Percentiles rank a stretch among this genome's conserved stretches.
Conservation (phyloP, 257 asterid species). For the Penstemon eatonii region DNA sequence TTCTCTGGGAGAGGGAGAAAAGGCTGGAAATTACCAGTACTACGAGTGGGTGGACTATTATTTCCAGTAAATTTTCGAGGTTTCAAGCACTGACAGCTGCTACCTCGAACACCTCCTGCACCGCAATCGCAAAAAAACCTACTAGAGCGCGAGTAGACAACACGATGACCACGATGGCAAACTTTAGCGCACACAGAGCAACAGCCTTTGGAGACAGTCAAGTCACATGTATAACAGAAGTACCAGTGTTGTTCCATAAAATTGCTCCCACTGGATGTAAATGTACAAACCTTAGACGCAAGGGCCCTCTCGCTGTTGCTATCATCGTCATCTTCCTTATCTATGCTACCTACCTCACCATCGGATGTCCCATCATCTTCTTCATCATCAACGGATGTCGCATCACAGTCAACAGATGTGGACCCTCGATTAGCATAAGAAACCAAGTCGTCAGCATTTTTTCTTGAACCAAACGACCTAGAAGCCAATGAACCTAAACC, state of each 20-base stretch:
- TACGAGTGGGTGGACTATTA: constrained; percentile 53
- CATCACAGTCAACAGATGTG: constrained; percentile 84
- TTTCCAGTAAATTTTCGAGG: constrained; percentile 86
- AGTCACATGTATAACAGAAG: constrained; percentile 97
- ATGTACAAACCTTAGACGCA: constrained; percentile 96
- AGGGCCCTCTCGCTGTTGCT: constrained; percentile 84
- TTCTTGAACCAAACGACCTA: constrained; percentile 67
- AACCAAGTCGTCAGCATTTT: constrained; percentile 61
- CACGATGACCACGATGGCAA: constrained; percentile 99
- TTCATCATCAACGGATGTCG: constrained; percentile 93
- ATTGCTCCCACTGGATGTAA: constrained; percentile 98
- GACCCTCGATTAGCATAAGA: constrained; percentile 74
- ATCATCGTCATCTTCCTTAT: constrained; percentile 96
- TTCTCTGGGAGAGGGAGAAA: constrained; percentile 78
- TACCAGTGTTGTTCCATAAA: constrained; percentile 99
- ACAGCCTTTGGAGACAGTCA: constrained; percentile 96
- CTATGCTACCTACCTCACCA: constrained; percentile 93
- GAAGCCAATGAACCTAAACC: constrained; percentile 56
- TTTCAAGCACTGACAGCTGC: constrained; percentile 94
- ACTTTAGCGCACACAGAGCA: constrained; percentile 99
- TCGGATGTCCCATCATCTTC: constrained; percentile 99
- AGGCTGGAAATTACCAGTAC: constrained; percentile 66
- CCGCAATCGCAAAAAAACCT: constrained; percentile 99
- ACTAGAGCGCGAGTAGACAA: constrained; percentile 97
- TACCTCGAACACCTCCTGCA: constrained; percentile 98